A percentile compares a stretch with the other conserved stretches of the same genome.
Conservation (phyloP, 2,329 filamentous ascomycete genomes). For the Colletotrichum gigasporum region DNA sequence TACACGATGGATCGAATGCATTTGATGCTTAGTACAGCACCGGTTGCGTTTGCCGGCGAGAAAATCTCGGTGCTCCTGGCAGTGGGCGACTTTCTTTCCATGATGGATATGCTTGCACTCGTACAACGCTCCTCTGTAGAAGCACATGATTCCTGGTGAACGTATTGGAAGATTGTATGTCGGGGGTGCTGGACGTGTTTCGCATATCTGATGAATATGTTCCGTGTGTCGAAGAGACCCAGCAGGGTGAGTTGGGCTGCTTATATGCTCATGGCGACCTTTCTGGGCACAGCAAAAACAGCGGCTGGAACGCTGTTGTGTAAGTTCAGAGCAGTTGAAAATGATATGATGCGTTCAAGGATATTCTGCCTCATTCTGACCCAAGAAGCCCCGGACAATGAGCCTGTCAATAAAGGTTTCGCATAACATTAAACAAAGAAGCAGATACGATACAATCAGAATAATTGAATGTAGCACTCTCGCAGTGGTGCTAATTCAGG, state of each 20-base stretch:
- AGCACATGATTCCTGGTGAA: conserved; percentile 32
- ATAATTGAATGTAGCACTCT: no score
- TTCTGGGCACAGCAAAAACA: background rate
- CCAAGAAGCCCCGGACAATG: no score
- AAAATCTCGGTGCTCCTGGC: conserved; percentile 13
- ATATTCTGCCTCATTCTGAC: background rate
- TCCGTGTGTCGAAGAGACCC: no score
- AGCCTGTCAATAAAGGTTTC: no score
- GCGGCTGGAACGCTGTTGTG: no score
- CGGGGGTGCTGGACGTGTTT: background rate
- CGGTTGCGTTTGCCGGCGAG: background rate
- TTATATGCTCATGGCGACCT: background rate
- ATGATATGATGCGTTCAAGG: no score
- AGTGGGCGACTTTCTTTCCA: conserved; percentile 19
- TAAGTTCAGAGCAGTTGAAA: no score
- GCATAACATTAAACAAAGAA: conserved; percentile 14
- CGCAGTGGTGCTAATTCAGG: background rate
- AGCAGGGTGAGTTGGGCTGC: background rate
- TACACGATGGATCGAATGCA: conserved; percentile 19
- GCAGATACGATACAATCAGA: background rate
- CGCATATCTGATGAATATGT: background rate
- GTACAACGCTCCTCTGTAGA: conserved; percentile 33
- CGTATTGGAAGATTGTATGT: background rate
- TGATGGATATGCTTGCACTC: conserved; percentile 32
- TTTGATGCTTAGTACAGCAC: background rate